Evolutionary conservation across 495 filamentous ascomycete genomes (phyloP), one percentile per base, ranked within the genome.

Genomic region (Astrothelium macrocarpum): DNA sequence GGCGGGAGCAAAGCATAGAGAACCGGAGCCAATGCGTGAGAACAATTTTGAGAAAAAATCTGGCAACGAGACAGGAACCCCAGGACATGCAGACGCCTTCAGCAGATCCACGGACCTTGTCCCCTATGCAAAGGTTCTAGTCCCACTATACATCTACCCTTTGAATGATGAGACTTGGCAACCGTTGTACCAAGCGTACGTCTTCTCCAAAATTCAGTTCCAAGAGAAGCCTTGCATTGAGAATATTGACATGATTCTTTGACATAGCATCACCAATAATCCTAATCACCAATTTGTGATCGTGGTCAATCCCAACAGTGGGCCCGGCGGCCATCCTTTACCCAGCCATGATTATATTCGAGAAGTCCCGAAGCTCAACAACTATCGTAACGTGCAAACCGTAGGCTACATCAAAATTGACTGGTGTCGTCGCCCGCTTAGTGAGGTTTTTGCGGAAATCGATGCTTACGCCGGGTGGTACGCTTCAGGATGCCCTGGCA

Each of bases 351-450:
- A 82, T 70, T 84, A 85, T 67, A 76, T 75, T 9, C 71, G 70
- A 2, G 81, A 78, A 64, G 73, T 84, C 25, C 75, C 76, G 0
- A 72, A 63, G 32, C 75, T 84, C 31, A 72, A 78, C 23, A 59
- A 70, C 5, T 72, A 78, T 61, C 59, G 71, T 29, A 84, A 84
- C 69, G 79, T 83, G 18, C 75, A 69, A 12, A 74, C 82, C 4
- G 66, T 85, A 49, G 83, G 82, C 14, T 85, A 85, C 68, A 79
- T 85, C 43, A 74, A 78, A 56, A 83, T 78, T 26, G 74, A 73
- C 39, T 85, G 80, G 62, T 76, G 78, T 9, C 68, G 73, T 29
- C 74, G 81, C 28, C 71, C 78, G n/a, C 63, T 78, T 11, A 72
- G 65, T 18, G 62, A 73, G 18, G 71, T 81, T 25, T 69, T 73